Base-by-base conservation (phyloP, 139 green algal genomes). In the Haematococcus lacustris region DNA sequence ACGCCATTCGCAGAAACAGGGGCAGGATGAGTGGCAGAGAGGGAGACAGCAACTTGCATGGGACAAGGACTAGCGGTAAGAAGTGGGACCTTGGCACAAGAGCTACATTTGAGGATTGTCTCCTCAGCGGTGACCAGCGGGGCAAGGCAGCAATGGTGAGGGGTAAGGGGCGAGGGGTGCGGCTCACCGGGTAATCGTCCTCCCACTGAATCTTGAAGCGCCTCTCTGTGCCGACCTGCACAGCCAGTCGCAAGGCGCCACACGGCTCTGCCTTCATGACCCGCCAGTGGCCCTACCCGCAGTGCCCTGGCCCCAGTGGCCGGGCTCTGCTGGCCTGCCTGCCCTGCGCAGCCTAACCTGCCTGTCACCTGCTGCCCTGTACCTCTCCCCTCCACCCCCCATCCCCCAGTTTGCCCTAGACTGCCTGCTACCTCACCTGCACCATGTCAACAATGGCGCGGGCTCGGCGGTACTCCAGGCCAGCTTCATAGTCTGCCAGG, bases 121-220 rank as follows among this genome's bases (percentile, higher is more conserved):
- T n/a, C 38, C 34, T 33, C 17, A 23, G 35, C 5, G 38, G 26
- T 2, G 39, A 30, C 21, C 7, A 21, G 32, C 17, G n/a, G 37
- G 57, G 59, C 1, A n/a, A 43, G 43, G 41, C 26, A n/a, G n/a
- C n/a, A n/a, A n/a, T n/a, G 40, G 23, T 40, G 66, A 43, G 66
- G 66, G n/a, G 53, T 21, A 41, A 26, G 37, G 53, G n/a, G 35
- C 5, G n/a, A 2, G 38, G 32, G 23, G 13, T 53, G 43, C 43
- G 2, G 2, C 70, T 84, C 65, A 92, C 87, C 35, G 76, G 74
- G 71, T 86, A 89, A 30, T 78, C 86, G 70, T 96, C 90, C 30
- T 64, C 38, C 90, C 90, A 93, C 75, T 78, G 59, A 28, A 95
- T 77, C 38, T 92, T 86, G 78, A 92, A 95, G n/a, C 82, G 73